Base-by-base conservation (phyloP, 345 rosid genomes). In the Brassica juncea region DNA sequence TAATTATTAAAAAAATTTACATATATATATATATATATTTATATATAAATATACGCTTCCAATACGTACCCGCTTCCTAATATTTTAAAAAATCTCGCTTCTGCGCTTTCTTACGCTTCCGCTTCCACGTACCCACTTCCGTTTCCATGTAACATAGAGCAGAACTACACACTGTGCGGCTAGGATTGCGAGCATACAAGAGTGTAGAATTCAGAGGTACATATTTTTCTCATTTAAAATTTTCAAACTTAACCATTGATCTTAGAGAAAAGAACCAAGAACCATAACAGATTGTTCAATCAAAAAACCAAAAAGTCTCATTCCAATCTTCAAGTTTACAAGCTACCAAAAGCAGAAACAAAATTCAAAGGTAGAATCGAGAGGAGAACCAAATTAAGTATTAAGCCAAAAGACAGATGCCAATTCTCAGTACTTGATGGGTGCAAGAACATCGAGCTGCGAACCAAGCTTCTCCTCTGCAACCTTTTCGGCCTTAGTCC, bases 391-490 rank as follows among this genome's bases (percentile, higher is more conserved):
- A 28, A 30, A 19, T n/a, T 31, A 62, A 60, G 37, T 9, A 10
- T 10, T 52, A 63, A 70, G 49, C 64, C 39, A 35, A 64, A 71
- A 12, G 59, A 74, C 16, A 54, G 60, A 62, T 34, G 52, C 21
- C 4, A 23, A 44, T 47, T 21, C 7, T 85, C 86, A 89, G 76
- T 90, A 92, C 81, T 79, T 92, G 7, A 91, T 88, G 16, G 92
- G 81, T 47, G 90, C 85, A 66, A 92, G 86, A 77, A 91, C 72
- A 58, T 85, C 93, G 19, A 90, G 78, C 72, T 89, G 94, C 11
- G 96, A 63, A 62, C 97, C 97, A 11, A 94, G 95, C 82, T 90
- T 93, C 87, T 90, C 95, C 67, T 89, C 97, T 5, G 90, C 95
- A 70, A 78, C 86, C 90, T 87, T 54, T 89, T 91, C 95, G 5